A percentile compares a stretch with the other conserved stretches of the same genome.
These are phyloP conservation scores for Mycena pura DNA, from an alignment of 768 basidiomycete species.

Conservation along the genomic window DNA sequence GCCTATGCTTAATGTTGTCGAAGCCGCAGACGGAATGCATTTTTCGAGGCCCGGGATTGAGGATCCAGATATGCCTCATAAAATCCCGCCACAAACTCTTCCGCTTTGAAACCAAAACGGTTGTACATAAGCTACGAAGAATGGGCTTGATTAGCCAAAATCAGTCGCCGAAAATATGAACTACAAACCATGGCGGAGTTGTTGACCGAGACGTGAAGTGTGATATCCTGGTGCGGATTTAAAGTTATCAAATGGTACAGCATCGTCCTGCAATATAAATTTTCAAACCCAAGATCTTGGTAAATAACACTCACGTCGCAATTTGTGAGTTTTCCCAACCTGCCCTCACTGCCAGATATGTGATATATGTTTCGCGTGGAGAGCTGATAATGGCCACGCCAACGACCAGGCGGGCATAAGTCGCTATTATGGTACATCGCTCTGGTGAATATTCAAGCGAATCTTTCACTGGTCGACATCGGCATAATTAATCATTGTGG, in stretches of 20 bases:
- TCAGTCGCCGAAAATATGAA: background rate
- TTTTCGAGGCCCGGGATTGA: constrained; percentile 75
- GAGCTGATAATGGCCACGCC: constrained; percentile 81
- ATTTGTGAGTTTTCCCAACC: constrained; percentile 86
- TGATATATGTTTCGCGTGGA: constrained; percentile 83
- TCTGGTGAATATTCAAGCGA: constrained; percentile 73
- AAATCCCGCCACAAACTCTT: constrained; percentile 83
- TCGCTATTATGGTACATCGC: constrained; percentile 76
- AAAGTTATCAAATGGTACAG: constrained; percentile 75
- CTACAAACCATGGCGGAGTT: constrained; percentile 75
- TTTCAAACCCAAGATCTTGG: background rate
- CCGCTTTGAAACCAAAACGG: constrained; percentile 87
- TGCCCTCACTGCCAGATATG: constrained; percentile 77
- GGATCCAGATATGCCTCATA: constrained; percentile 81
- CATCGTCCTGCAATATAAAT: constrained; percentile 61
- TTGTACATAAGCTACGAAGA: constrained; percentile 73
- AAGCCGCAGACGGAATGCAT: constrained; percentile 79
- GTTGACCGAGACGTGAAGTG: constrained; percentile 82
- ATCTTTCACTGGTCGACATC: constrained; percentile 62
- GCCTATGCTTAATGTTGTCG: constrained; percentile 48
- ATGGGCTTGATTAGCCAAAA: background rate
- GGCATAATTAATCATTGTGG: constrained; percentile 6
- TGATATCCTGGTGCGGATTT: constrained; percentile 80
- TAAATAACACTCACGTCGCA: constrained; percentile 59
- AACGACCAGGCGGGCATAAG: constrained; percentile 73